phyloP scores from a whole-genome alignment of 1,284 basidiomycete species.

The Puccinia coronata region DNA sequence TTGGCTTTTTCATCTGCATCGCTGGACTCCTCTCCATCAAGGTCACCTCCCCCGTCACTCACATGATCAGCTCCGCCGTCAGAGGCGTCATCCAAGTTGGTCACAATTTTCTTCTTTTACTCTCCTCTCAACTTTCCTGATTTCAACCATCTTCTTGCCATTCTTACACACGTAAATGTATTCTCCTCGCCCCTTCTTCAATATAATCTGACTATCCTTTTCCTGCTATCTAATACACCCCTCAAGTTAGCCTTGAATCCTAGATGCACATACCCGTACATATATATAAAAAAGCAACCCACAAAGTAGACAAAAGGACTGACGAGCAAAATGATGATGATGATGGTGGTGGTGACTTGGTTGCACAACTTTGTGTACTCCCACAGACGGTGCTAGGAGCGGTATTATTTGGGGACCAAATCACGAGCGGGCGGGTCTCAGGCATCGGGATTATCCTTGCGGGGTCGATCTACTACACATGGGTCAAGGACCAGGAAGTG shows the following conservation, averaged over 20 bases:
- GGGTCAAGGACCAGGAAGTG: slow-evolving; percentile 74
- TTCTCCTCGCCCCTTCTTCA: neutral
- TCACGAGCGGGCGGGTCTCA: slow-evolving; percentile 72
- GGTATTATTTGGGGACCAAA: slow-evolving; percentile 72
- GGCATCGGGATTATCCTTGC: slow-evolving; percentile 76
- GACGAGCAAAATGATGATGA: neutral
- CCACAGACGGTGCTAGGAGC: slow-evolving; percentile 70
- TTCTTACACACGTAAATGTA: neutral
- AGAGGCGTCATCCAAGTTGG: slow-evolving; percentile 58
- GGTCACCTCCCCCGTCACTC: slow-evolving; percentile 85
- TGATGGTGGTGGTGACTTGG: slow-evolving; percentile 60
- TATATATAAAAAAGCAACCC: neutral
- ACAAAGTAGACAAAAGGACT: neutral
- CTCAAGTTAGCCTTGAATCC: neutral
- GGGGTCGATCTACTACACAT: slow-evolving; percentile 81
- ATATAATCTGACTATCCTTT: slow-evolving; percentile 11
- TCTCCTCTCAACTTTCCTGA: neutral
- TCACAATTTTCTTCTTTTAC: neutral
- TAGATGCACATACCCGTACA: neutral
- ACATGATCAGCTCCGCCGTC: slow-evolving; percentile 84
- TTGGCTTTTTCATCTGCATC: slow-evolving; percentile 85
- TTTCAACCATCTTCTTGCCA: neutral
- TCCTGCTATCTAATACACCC: neutral
- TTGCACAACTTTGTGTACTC: slow-evolving; percentile 60
- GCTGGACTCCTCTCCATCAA: slow-evolving; percentile 86